Evolutionary conservation across 2,329 filamentous ascomycete species (phyloP).

Genomic region (Aspergillus alliaceus): DNA sequence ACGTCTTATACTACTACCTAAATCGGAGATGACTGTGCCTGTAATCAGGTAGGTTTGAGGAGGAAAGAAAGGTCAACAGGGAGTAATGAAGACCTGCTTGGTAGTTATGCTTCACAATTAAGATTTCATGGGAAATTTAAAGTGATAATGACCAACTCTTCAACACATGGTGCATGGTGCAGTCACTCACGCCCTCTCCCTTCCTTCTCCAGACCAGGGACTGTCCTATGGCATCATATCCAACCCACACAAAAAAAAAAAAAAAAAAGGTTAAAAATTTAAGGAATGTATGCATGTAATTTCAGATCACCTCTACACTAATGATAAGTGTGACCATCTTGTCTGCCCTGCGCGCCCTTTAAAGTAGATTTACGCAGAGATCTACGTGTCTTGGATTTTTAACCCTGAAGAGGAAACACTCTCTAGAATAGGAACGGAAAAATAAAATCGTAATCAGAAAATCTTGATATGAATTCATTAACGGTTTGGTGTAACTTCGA

Average conservation of each 20-base stretch:
- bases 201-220: not conserved
- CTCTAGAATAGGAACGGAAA: not conserved
- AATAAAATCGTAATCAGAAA: not conserved
- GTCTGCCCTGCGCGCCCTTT: too few species aligned
- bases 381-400: not conserved
- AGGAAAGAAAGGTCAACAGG: not conserved
- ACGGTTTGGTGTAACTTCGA: not conserved
- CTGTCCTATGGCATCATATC: not conserved
- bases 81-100: not conserved
- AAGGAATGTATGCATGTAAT: not conserved
- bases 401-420: not conserved
- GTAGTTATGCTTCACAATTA: conserved; percentile 1
- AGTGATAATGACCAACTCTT: conserved; percentile 3
- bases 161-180: conserved; percentile 1
- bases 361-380: not conserved
- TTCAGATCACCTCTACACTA: too few species aligned
- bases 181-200: not conserved
- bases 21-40: not conserved
- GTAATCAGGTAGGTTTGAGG: not conserved
- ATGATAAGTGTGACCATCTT: too few species aligned
- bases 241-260: too few species aligned
- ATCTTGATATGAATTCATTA: not conserved
- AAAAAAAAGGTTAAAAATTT: not conserved
- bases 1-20: not conserved
- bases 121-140: not conserved